These are phyloP conservation scores for Musa beccarii DNA, from an alignment of 176 grass and related monocot genomes.

Conservation along the genomic window DNA sequence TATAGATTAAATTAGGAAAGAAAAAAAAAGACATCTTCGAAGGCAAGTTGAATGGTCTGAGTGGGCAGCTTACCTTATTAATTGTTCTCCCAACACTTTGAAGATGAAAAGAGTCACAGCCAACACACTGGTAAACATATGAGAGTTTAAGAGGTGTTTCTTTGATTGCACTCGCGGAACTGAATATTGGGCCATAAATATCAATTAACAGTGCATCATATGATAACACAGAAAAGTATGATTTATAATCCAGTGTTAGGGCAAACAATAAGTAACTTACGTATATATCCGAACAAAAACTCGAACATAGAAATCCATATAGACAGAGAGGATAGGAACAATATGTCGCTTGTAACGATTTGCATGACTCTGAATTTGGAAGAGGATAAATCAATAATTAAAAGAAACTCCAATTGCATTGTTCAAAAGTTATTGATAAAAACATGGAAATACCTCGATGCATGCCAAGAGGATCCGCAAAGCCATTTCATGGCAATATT, in stretches of 20 bases:
- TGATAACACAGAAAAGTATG: too few species aligned
- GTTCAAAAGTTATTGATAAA: not conserved
- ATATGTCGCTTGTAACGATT: conserved; percentile 95
- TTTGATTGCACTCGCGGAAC: conserved; percentile 87
- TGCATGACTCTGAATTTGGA: conserved; percentile 67
- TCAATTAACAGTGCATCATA: not conserved
- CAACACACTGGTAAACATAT: conserved; percentile 87
- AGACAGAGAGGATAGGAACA: conserved; percentile 81
- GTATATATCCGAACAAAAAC: conserved; percentile 97
- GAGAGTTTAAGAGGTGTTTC: conserved; percentile 93
- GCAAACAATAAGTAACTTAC: conserved; percentile 33
- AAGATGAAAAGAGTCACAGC: conserved; percentile 98
- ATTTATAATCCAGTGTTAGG: not conserved
- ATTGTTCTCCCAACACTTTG: conserved; percentile 68
- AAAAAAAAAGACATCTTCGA: not conserved
- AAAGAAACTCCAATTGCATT: not conserved
- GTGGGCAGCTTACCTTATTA: conserved; percentile 44
- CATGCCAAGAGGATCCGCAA: conserved; percentile 96
- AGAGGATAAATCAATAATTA: not conserved
- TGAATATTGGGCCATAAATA: conserved; percentile 31
- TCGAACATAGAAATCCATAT: conserved; percentile 96
- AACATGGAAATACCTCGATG: conserved; percentile 58
- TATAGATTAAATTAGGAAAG: not conserved
- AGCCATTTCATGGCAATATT: conserved; percentile 98
- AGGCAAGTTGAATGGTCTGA: not conserved